These are phyloP conservation scores for Castanopsis chinensis DNA, from an alignment of 306 rosid species.

Conservation along the genomic window DNA sequence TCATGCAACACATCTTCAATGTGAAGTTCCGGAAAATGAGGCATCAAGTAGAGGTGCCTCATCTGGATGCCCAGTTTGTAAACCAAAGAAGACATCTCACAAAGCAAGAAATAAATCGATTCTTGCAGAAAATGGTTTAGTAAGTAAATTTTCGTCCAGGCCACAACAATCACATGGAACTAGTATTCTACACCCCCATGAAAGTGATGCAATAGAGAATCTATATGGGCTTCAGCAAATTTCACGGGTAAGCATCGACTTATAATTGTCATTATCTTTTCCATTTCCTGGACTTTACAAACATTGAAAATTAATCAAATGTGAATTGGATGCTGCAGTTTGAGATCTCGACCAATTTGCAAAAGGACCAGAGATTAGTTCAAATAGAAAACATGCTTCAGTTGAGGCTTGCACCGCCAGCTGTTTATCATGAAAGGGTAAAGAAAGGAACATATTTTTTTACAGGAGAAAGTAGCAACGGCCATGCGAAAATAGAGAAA, in stretches of 20 bases:
- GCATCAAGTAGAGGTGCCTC: constrained; percentile 43
- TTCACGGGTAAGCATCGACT: constrained; percentile 57
- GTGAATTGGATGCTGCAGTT: constrained; percentile 58
- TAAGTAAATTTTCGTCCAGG: constrained; percentile 47
- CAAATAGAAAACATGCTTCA: constrained; percentile 82
- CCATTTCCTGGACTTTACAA: constrained; percentile 6
- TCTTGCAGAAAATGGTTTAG: constrained; percentile 54
- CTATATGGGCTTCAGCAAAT: constrained; percentile 61
- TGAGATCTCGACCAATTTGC: constrained; percentile 78
- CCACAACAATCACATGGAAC: constrained; percentile 53
- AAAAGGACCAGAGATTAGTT: constrained; percentile 59
- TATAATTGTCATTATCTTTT: constrained; percentile 1
- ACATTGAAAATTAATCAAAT: constrained; percentile 18
- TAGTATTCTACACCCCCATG: constrained; percentile 47
- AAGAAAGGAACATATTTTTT: constrained; percentile 47
- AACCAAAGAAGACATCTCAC: constrained; percentile 64
- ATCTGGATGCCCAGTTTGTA: constrained; percentile 83
- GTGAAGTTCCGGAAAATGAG: constrained; percentile 68
- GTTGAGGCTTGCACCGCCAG: constrained; percentile 85
- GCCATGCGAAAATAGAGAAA: constrained; percentile 39
- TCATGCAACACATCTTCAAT: constrained; percentile 86
- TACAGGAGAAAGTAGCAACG: constrained; percentile 64
- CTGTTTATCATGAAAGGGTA: constrained; percentile 92
- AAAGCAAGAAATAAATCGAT: constrained; percentile 65
- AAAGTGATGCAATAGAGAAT: constrained; percentile 55